Evolutionary conservation across 441 rosid species (phyloP).

Genomic region (Pelargonium fulgidum): DNA sequence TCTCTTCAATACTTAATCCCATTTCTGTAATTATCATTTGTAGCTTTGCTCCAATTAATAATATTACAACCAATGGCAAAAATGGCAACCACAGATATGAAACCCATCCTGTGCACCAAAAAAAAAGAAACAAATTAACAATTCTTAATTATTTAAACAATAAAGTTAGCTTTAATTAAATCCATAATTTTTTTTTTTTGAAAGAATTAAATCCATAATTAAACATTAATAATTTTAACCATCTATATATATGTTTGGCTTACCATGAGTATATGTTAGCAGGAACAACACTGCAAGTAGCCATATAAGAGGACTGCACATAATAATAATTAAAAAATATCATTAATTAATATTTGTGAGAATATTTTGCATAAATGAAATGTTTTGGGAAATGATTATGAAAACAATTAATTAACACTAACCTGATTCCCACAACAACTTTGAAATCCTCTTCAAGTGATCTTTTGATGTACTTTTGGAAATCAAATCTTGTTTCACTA

Average conservation of each 20-base stretch:
- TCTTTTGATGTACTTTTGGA: conserved; percentile 70
- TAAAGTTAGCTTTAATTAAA: too few species aligned
- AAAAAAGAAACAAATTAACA: neutral
- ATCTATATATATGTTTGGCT: conserved; percentile 11
- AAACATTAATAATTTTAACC: too few species aligned
- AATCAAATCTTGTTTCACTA: conserved; percentile 64
- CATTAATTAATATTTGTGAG: too few species aligned
- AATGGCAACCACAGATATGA: conserved; percentile 84
- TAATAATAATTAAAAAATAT: neutral
- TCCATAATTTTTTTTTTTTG: too few species aligned
- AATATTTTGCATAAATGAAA: too few species aligned
- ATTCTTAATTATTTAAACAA: too few species aligned
- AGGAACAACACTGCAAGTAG: conserved; percentile 56
- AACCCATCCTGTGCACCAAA: conserved; percentile 47
- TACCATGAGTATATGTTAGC: conserved; percentile 73
- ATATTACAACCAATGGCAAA: conserved; percentile 68
- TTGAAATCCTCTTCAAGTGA: conserved; percentile 85
- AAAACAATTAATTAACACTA: conserved; percentile 13
- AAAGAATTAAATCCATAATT: too few species aligned
- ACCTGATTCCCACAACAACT: conserved; percentile 89
- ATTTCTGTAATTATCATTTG: conserved; percentile 77
- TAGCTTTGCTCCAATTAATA: conserved; percentile 72
- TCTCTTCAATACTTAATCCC: conserved; percentile 73
- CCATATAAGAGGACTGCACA: conserved; percentile 74
- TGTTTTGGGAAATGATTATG: neutral